Base-by-base conservation (phyloP, 306 rosid genomes). In the Cicer judaicum region DNA sequence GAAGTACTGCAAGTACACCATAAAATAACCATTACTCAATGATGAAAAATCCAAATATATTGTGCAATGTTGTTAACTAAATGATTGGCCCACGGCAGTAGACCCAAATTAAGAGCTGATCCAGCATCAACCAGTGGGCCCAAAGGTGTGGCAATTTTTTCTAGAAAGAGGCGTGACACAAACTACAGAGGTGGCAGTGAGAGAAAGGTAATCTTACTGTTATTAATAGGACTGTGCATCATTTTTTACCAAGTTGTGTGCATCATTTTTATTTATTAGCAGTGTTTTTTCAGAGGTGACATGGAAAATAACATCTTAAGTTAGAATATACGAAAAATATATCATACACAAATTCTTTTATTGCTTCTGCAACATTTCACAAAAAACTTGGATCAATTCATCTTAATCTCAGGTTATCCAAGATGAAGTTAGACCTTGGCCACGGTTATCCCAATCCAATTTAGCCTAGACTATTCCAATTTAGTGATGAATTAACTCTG, bases 1-100 rank as follows among this genome's bases (percentile, higher is more conserved):
- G 85, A 95, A 95, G 88, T 95, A 95, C 99, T 95, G 97, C 93
- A 91, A 72, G 85, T 43, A 63, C 38, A 81, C 14, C 79, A 80
- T 76, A 55, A 75, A 75, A 88, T 53, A 29, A 72, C 52, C 67
- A 82, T 71, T 76, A 80, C 59, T 56, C 13, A 52, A 6, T 21
- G 78, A 19, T n/a, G 19, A 76, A 21, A 64, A 57, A 41, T 18
- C 53, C 62, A 73, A 56, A 63, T 39, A 21, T 47, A 52, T 56
- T 36, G 42, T 64, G 55, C 46, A 75, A 52, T 50, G 7, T 64
- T 61, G 70, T 63, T 57, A 12, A 47, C 44, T 43, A 52, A 68
- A 48, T 29, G 36, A 4, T 29, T 29, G 36, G 1, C 36, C 36
- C 36, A 29, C 5, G 36, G 4, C 36, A 29, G 34, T 29, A 29